A percentile compares a stretch with the other conserved stretches of the same genome.
phyloP scores from a whole-genome alignment of 768 basidiomycete genomes.

The Serendipita indica region DNA sequence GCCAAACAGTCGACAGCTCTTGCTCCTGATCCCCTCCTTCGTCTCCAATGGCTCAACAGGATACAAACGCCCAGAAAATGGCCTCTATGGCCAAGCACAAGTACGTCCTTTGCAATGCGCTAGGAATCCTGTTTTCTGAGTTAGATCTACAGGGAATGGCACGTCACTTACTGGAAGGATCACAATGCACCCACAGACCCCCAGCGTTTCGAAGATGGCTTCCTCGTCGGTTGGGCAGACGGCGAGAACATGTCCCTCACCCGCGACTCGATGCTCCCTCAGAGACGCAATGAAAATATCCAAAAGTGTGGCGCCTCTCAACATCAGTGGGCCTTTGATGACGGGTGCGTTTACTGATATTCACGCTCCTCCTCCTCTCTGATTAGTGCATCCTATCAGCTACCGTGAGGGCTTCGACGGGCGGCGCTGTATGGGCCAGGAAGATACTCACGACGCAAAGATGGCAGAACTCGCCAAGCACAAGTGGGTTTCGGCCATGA shows the following conservation, averaged over 20 bases:
- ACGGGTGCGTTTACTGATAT: neutral
- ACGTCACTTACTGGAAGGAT: conserved; percentile 2
- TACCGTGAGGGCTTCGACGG: conserved; percentile 5
- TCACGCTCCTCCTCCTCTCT: neutral
- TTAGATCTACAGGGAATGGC: too few species aligned
- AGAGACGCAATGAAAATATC: neutral
- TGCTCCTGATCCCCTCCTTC: too few species aligned
- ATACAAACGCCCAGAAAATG: conserved; percentile 6
- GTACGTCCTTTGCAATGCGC: too few species aligned
- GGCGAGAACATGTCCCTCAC: neutral
- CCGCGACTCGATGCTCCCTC: neutral
- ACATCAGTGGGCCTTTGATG: neutral
- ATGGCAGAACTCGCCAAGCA: conserved; percentile 3
- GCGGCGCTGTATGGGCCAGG: neutral
- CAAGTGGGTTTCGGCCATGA: neutral
- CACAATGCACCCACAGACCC: neutral
- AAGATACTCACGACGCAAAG: neutral
- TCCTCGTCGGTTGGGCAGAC: neutral
- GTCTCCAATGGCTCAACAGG: too few species aligned
- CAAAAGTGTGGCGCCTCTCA: neutral
- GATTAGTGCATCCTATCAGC: neutral
- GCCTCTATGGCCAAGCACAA: neutral
- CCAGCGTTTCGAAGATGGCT: neutral
- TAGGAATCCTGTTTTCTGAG: too few species aligned
- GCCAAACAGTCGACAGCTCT: too few species aligned